Evolutionary conservation across 768 basidiomycete species (phyloP), one percentile per base, ranked within the genome.

Genomic region (Boletales sp.): DNA sequence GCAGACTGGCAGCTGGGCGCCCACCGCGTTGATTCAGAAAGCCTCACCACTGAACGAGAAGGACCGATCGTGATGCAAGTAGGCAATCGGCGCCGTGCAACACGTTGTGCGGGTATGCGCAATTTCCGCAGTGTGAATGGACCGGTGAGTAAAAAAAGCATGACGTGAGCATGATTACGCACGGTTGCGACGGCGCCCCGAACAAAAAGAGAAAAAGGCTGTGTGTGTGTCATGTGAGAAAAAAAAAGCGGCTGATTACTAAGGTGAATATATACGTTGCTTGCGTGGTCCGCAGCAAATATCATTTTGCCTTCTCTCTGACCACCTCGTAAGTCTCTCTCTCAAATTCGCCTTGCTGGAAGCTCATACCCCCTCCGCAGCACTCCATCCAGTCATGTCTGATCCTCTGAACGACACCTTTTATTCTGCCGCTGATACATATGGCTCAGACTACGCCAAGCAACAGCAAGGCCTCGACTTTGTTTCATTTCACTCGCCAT

Each of bases 401-500:
- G 67, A 70, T 52, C 47, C 57, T 48, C 62, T 63, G 30, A 58
- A 49, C 53, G 66, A 68, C 48, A 62, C 55, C 44, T 70, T 68
- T 47, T 68, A 55, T 51, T 66, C 67, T 32, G 55, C 69, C 52
- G 65, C 51, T 54, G 67, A 68, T 64, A 50, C 69, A 40, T 68
- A 71, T 51, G 68, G 68, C 55, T 61, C 68, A 34, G 68, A 69
- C 52, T 69, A 66, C 68, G 55, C 64, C 56, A 71, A 71, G 66
- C 69, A 69, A 42, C 65, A 57, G 56, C 67, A 78, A 62, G 72
- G 72, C 69, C 73, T 81, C 66, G 81, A 81, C 69, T 84, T 85
- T 74, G 76, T 81, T 71, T 83, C 83, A 65, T 84, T 84, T 71
- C 80, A 81, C 61, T 75, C 79, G 54, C 78, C 82, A 57, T 73